Percentiles rank a stretch among this genome's conserved stretches.
Evolutionary conservation across 78 protist genomes (phyloP).

Genomic region (Dictyostelium capitatum): DNA sequence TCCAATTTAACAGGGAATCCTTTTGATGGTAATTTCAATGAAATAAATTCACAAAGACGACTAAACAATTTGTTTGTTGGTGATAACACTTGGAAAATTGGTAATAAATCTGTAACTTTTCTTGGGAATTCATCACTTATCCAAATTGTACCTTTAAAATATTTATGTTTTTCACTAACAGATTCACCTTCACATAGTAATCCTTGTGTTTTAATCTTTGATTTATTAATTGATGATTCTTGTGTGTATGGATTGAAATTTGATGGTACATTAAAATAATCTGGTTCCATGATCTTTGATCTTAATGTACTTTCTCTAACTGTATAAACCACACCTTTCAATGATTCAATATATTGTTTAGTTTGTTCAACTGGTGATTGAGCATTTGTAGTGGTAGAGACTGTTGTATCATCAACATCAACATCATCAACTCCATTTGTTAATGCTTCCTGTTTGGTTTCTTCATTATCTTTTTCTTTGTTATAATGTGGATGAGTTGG

Average conservation of each 20-base stretch:
- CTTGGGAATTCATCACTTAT: slow-evolving; percentile 60
- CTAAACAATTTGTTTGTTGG: slow-evolving; percentile 71
- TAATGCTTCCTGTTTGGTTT: not conserved
- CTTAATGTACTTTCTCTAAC: slow-evolving; percentile 38
- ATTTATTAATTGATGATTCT: slow-evolving; percentile 17
- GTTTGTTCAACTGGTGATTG: not conserved
- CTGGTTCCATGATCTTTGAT: not conserved
- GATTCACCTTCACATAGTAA: slow-evolving; percentile 67
- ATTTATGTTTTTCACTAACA: slow-evolving; percentile 30
- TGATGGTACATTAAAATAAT: slow-evolving; percentile 42
- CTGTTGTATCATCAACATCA: not conserved
- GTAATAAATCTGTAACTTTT: slow-evolving; percentile 58
- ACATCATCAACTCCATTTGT: not conserved
- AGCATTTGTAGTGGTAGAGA: not conserved
- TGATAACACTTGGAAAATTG: slow-evolving; percentile 60
- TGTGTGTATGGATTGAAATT: slow-evolving; percentile 31
- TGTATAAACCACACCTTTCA: not conserved
- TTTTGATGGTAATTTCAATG: slow-evolving; percentile 60
- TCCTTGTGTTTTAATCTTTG: slow-evolving; percentile 36
- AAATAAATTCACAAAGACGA: slow-evolving; percentile 45
- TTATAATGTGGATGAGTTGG: not conserved
- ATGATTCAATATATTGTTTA: not conserved
- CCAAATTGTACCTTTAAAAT: slow-evolving; percentile 62
- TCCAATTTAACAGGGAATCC: slow-evolving; percentile 77
- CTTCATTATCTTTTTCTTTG: not conserved